Evolutionary conservation across 2,329 filamentous ascomycete genomes (phyloP).

Genomic region (Venturia oleaginea): DNA sequence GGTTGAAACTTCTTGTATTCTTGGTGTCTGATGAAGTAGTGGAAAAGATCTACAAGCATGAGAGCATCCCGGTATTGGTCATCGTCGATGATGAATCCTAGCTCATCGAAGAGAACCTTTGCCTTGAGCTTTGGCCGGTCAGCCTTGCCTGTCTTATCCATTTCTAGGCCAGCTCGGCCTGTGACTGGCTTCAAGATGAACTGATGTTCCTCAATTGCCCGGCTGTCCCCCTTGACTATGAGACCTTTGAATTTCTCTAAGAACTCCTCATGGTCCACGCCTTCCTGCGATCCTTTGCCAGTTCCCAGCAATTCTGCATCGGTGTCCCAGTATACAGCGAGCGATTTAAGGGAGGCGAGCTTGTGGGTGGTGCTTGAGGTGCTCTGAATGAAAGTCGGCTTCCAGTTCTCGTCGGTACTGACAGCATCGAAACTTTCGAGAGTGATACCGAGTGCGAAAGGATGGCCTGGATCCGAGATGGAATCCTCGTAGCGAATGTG

Average conservation of each 20-base stretch:
- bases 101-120: constrained; percentile 87
- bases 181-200: constrained; percentile 95
- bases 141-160: constrained; percentile 82
- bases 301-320: constrained; percentile 76
- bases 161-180: constrained; percentile 85
- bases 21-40: constrained; percentile 95
- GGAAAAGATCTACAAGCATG: constrained; percentile 97
- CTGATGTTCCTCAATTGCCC: constrained; percentile 56
- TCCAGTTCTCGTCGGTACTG: constrained; percentile 92
- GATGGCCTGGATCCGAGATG: constrained; percentile 87
- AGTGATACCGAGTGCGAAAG: constrained; percentile 86
- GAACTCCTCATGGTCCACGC: constrained; percentile 65
- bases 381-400: constrained; percentile 90
- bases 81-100: constrained; percentile 94
- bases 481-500: constrained; percentile 98
- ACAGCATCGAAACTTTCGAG: constrained; percentile 95
- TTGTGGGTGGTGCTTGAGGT: constrained; percentile 80
- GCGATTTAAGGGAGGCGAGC: constrained; percentile 75
- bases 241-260: constrained; percentile 67
- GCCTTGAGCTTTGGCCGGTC: constrained; percentile 82
- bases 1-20: constrained; percentile 93
- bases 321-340: constrained; percentile 98
- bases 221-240: constrained; percentile 63
- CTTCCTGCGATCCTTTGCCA: constrained; percentile 62
- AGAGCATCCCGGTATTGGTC: constrained; percentile 93